Evolutionary conservation across 495 filamentous ascomycete genomes (phyloP), one percentile per base, ranked within the genome.

Genomic region (Daldinia bambusicola): DNA sequence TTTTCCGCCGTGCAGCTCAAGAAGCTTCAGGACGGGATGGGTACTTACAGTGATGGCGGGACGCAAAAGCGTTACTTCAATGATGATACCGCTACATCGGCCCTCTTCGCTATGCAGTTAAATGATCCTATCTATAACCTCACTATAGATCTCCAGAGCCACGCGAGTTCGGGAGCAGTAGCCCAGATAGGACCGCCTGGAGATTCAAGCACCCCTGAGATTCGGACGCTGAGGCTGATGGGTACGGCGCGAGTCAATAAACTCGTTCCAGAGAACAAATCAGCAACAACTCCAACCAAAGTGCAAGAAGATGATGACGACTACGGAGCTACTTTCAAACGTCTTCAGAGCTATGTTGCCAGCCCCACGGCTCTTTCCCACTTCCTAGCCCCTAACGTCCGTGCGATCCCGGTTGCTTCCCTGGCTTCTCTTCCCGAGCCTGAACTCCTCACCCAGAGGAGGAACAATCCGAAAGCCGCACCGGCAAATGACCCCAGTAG

Each of bases 71-170:
- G 16, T 26, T 66, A 52, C 37, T 67, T 66, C 40, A 3, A 59
- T 13, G 68, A 66, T 13, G 22, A 68, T 8, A 53, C 30, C 2
- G 36, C 74, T 2, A 80, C 69, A 3, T 68, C 77, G 6, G 76
- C 78, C 2, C 31, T 79, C 6, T 20, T 78, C 16, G 78, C 56
- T 0, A 66, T 75, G n/a, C 76, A 78, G 38, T 61, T 79, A 8
- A 80, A 71, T 30, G 71, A 77, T 16, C 74, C 75, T 1, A 43
- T 69, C 26, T 72, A 70, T n/a, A 30, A 72, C 14, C 40, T 74
- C 6, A 58, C 43, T 48, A 22, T 48, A 20, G 43, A 48, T 13
- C 43, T 48, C 8, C 8, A 48, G 20, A 48, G 43, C 43, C 43
- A 59, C 10, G 65, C 66, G 8, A 41, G 52, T 43, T 37, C 36